Evolutionary conservation across 768 basidiomycete genomes (phyloP).

Genomic region (Lactifluus pinguis): DNA sequence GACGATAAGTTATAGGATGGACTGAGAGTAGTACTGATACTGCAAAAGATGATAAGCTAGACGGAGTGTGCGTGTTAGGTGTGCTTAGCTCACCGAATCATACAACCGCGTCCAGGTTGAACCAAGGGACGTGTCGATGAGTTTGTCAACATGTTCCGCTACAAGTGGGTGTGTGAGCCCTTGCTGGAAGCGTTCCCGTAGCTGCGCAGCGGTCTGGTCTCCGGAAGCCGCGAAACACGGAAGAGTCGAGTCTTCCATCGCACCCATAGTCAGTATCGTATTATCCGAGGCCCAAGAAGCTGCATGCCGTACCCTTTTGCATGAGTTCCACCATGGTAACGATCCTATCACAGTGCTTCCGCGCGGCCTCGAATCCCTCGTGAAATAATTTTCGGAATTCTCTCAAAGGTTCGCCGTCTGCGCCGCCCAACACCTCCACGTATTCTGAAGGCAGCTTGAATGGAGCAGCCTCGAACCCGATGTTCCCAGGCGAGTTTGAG

Average conservation of each 20-base stretch:
- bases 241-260: conserved; percentile 62
- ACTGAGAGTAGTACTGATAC: conserved; percentile 95
- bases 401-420: conserved; percentile 60
- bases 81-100: conserved; percentile 80
- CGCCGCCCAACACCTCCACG: conserved; percentile 88
- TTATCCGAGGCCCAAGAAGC: not conserved
- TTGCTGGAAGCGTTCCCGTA: conserved; percentile 92
- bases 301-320: conserved; percentile 77
- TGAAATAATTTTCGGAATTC: conserved; percentile 86
- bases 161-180: conserved; percentile 76
- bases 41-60: conserved; percentile 25
- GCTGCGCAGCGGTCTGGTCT: conserved; percentile 78
- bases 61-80: not conserved
- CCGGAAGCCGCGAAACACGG: conserved; percentile 89
- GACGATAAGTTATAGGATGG: conserved; percentile 48
- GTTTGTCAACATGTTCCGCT: conserved; percentile 79
- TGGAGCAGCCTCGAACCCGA: conserved; percentile 98
- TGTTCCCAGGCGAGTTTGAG: conserved; percentile 92
- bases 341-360: conserved; percentile 95
- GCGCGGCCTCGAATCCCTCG: conserved; percentile 86
- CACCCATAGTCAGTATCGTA: conserved; percentile 8
- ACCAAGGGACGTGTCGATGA: conserved; percentile 85
- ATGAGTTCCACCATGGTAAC: conserved; percentile 93
- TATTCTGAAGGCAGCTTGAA: conserved; percentile 96
- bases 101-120: conserved; percentile 94